Percentiles rank a stretch among this genome's conserved stretches.
phyloP scores from a whole-genome alignment of 495 filamentous ascomycete genomes.

The Chlorociboria aeruginascens region DNA sequence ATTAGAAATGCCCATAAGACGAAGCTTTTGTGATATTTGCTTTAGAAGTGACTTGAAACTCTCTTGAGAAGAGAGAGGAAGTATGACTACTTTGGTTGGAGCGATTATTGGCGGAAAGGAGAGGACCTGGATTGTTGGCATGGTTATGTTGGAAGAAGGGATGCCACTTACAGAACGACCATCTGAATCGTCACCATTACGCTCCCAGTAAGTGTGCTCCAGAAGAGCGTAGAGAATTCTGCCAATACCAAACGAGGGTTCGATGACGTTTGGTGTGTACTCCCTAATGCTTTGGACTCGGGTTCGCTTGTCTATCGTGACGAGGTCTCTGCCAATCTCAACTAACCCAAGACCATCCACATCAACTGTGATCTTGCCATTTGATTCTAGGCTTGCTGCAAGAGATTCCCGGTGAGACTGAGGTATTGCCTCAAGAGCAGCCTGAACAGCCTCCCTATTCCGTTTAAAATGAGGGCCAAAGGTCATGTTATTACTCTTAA shows the following conservation, averaged over 20 bases:
- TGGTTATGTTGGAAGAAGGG: neutral
- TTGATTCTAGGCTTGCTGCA: conserved; percentile 32
- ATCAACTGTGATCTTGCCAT: conserved; percentile 43
- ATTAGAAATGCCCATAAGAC: conserved; percentile 47
- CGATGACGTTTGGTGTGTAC: conserved; percentile 59
- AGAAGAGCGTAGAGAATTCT: conserved; percentile 53
- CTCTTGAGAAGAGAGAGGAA: conserved; percentile 52
- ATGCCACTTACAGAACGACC: conserved; percentile 48
- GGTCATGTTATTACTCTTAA: conserved; percentile 51
- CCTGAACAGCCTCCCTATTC: conserved; percentile 46
- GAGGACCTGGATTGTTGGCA: conserved; percentile 38
- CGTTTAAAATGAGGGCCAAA: conserved; percentile 55
- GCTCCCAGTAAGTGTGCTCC: conserved; percentile 55
- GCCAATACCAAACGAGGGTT: conserved; percentile 62
- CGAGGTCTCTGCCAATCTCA: conserved; percentile 42
- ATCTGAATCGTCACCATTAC: conserved; percentile 51
- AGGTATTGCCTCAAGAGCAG: conserved; percentile 40
- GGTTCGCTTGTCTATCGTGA: conserved; percentile 43
- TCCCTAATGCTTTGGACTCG: conserved; percentile 42
- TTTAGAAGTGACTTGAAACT: conserved; percentile 47
- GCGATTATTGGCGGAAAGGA: conserved; percentile 65
- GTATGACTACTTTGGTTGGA: conserved; percentile 66
- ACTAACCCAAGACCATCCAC: conserved; percentile 46
- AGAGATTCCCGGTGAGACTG: conserved; percentile 45
- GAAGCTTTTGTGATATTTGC: conserved; percentile 45